Evolutionary conservation across 768 basidiomycete genomes (phyloP).

Genomic region (Artomyces pyxidatus): DNA sequence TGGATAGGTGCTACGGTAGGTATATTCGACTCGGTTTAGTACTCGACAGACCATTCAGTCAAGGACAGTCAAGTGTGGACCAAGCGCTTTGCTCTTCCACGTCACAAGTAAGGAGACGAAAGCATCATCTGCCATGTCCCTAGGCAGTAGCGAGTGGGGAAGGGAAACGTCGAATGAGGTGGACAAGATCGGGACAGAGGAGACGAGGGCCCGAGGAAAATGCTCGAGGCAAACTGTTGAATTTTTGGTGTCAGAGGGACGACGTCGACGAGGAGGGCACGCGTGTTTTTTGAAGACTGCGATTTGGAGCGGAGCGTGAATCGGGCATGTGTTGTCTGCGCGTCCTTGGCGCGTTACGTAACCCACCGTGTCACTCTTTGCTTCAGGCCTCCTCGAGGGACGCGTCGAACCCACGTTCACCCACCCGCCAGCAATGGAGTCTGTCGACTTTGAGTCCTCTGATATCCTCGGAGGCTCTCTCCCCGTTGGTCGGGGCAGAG

Average conservation of each 20-base stretch:
- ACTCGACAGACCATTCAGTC: slow-evolving; percentile 60
- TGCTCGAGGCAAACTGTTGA: background rate
- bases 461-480: slow-evolving; percentile 62
- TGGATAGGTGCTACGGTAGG: background rate
- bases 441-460: slow-evolving; percentile 44
- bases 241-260: background rate
- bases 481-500: slow-evolving; percentile 19
- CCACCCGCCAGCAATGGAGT: slow-evolving; percentile 38
- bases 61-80: slow-evolving; percentile 74
- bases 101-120: slow-evolving; percentile 70
- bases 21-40: slow-evolving; percentile 59
- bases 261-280: background rate
- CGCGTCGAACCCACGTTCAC: slow-evolving; percentile 13
- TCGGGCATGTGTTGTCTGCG: no score
- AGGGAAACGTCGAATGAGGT: slow-evolving; percentile 13
- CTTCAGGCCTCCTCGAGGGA: slow-evolving; percentile 4
- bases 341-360: no score
- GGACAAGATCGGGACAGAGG: slow-evolving; percentile 3
- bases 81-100: slow-evolving; percentile 59
- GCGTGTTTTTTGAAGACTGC: background rate
- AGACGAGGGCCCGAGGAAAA: no score
- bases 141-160: slow-evolving; percentile 65
- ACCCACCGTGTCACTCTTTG: background rate
- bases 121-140: slow-evolving; percentile 65
- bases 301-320: no score